phyloP scores from a whole-genome alignment of 2,329 filamentous ascomycete species.

The Microsporum ferrugineum region DNA sequence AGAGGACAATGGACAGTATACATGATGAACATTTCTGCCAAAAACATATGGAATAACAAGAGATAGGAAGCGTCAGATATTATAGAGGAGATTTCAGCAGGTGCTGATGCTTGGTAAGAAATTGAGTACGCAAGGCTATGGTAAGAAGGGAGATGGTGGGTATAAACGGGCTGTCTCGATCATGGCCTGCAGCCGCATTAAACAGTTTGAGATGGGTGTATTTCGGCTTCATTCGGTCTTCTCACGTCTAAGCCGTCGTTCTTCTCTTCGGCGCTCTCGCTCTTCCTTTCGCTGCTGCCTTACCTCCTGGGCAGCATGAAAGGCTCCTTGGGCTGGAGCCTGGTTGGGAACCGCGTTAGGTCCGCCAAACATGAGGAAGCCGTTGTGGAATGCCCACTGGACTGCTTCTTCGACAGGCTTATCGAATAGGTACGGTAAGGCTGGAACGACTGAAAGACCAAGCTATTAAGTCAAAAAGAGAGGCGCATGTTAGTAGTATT shows the following conservation, averaged over 20 bases:
- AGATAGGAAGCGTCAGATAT: background rate
- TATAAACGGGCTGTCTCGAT: background rate
- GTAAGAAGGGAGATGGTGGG: background rate
- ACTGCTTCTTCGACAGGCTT: constrained; percentile 85
- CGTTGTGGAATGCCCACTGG: constrained; percentile 79
- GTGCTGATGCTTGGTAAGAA: background rate
- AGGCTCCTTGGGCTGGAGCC: constrained; percentile 12
- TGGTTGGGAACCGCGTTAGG: constrained; percentile 39
- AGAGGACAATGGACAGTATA: background rate
- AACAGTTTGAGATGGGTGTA: background rate
- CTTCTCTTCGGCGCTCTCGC: constrained; percentile 17
- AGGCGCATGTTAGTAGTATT: background rate
- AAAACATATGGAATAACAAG: background rate
- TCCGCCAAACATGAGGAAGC: constrained; percentile 62
- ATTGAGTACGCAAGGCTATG: background rate
- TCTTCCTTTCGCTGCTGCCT: constrained; percentile 19
- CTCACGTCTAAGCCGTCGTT: constrained; percentile 13
- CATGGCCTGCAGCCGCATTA: background rate
- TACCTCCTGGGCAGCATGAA: constrained; percentile 17
- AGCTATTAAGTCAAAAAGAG: constrained; percentile 32
- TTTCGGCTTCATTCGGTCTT: constrained; percentile 4
- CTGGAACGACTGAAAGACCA: constrained; percentile 63
- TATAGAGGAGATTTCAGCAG: background rate
- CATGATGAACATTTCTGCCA: background rate
- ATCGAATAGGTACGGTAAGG: constrained; percentile 75